Conservation (phyloP, 176 grass and related monocot genomes). For the Elymus sibiricus region DNA sequence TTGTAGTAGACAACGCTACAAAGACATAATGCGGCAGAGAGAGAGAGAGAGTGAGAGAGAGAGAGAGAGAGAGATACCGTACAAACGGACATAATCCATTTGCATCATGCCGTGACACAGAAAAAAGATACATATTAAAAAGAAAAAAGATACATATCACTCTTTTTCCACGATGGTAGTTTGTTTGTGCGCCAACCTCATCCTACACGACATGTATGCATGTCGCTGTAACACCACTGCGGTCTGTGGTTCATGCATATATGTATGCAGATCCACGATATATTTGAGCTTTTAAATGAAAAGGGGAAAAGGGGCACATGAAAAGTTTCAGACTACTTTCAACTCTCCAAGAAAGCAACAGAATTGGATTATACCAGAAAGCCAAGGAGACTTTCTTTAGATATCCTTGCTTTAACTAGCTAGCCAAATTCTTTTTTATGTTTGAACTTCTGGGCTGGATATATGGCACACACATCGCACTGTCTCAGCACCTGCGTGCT, state of each 20-base stretch:
- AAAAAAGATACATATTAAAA: no score
- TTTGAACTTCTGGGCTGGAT: background rate
- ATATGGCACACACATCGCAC: no score
- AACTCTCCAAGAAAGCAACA: conserved; percentile 1
- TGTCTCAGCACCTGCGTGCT: no score
- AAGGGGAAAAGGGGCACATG: background rate
- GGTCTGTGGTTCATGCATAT: background rate
- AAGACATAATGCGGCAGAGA: no score
- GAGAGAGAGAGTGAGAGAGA: no score
- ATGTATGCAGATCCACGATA: background rate
- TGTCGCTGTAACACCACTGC: background rate
- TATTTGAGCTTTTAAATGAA: background rate
- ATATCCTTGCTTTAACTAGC: background rate
- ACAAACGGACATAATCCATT: no score
- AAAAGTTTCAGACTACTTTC: conserved; percentile 6
- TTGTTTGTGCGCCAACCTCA: background rate
- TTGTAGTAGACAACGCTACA: no score
- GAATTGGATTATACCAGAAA: background rate
- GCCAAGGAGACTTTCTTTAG: background rate
- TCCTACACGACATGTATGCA: background rate
- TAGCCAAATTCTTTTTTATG: background rate
- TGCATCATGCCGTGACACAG: no score
- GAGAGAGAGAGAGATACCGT: no score
- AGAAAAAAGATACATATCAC: no score
- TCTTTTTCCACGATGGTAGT: no score